Base-by-base conservation (phyloP, 352 stramenopile genomes). In the Globisporangium alternatum region DNA sequence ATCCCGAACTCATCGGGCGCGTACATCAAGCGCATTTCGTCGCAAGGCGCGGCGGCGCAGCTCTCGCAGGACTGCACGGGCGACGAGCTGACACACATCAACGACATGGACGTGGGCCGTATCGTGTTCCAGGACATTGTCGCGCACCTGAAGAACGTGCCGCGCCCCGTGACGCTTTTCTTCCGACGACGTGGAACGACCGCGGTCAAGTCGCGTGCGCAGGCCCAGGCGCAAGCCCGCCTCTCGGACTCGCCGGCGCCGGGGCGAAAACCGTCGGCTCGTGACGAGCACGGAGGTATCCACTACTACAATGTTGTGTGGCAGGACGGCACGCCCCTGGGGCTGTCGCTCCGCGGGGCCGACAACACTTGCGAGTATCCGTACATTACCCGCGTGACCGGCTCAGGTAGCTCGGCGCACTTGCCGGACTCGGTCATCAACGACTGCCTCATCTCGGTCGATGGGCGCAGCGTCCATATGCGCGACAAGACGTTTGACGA, bases 401-500 rank as follows among this genome's bases (percentile, higher is more conserved):
- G 86, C n/a, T 81, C 81, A 13, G 86, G 86, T 59, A 92, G 84
- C 65, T 83, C 86, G 22, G 86, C 86, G 2, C 84, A 95, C 66
- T 71, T 95, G 56, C 86, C 86, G 6, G 78, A 83, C 58, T 81
- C 83, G 39, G 85, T 90, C 47, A 65, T 91, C 49, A 89, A 90
- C 44, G 86, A 95, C 66, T 79, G 72, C 25, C 68, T 95, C 28
- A 86, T 93, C 9, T 92, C 83, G 17, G 79, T 95, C 31, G 83
- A 93, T 43, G 84, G 84, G n/a, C 81, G 81, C 15, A 93, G 84
- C 41, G 84, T 93, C 30, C 86, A 95, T 53, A 66, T 79, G 60
- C 84, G 81, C 13, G 81, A 93, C 72, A 92, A 89, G 72, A 80
- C 83, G 5, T 96, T 96, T 56, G 86, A 96, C 52, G 87, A 94